Evolutionary conservation across 306 rosid species (phyloP), one percentile per base, ranked within the genome.

Genomic region (Trifolium dubium): DNA sequence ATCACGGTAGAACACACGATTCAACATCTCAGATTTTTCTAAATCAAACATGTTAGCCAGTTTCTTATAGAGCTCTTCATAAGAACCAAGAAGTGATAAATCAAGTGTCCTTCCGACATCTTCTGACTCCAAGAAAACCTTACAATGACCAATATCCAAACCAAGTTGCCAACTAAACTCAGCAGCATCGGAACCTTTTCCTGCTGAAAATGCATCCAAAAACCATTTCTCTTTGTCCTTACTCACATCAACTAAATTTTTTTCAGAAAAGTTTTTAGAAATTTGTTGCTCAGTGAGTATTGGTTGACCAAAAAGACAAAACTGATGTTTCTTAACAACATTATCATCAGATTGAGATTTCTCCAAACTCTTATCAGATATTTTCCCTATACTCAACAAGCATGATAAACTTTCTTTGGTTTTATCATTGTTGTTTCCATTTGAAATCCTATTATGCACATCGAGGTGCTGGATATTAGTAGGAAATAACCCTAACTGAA

Each of bases 261-360:
- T 87, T 17, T 83, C 71, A 13, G 86, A 80, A 71, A 84, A 81
- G 83, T 82, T 77, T 55, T 62, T 78, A 77, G 92, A 85, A 23
- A 89, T 89, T 78, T 94, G 95, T 85, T 94, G 96, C 81, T 94
- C 98, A 0, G 97, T 91, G 72, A 94, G 88, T 69, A 94, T 94
- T 4, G 95, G 98, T 71, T 94, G 97, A 72, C 98, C 98, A 39
- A 94, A 94, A 77, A 94, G 98, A 51, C 88, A 71, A 79, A 94
- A 94, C 74, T 86, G 91, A 83, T 91, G 95, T 72, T 77, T 83
- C 89, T 87, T 86, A 50, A 71, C 87, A 51, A 73, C 88, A 60
- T 67, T 71, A 54, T 74, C 76, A 70, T 84, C 89, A 67, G 95
- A 78, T 82, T 86, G 85, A 67, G 97, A 78, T 82, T 86, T 85